Percentiles rank a stretch among this genome's conserved stretches.
These are phyloP conservation scores for Gossypium davidsonii DNA, from an alignment of 441 rosid species.

Conservation along the genomic window DNA sequence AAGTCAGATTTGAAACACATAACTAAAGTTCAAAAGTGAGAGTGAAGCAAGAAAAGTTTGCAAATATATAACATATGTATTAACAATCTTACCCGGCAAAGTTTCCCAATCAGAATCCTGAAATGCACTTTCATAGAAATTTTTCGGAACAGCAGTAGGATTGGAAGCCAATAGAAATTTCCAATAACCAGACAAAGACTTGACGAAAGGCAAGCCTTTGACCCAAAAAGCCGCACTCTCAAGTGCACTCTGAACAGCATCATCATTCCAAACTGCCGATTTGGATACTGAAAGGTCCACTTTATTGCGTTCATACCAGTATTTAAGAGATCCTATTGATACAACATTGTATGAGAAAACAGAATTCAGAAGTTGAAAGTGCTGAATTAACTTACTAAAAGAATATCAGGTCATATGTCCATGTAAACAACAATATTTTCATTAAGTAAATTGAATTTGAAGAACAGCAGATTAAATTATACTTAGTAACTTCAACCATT, in stretches of 20 bases:
- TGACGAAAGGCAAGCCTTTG: constrained; percentile 70
- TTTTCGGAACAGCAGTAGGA: constrained; percentile 54
- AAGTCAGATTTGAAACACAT: background rate
- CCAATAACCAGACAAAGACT: constrained; percentile 86
- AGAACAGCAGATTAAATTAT: background rate
- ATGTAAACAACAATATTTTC: background rate
- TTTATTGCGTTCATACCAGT: constrained; percentile 78
- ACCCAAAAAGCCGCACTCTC: constrained; percentile 77
- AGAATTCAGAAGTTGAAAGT: constrained; percentile 8
- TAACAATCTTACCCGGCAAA: constrained; percentile 56
- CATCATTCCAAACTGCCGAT: constrained; percentile 87
- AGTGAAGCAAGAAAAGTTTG: background rate
- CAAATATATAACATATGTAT: background rate
- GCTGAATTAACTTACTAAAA: background rate
- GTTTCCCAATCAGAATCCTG: constrained; percentile 70
- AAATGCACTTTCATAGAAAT: constrained; percentile 51
- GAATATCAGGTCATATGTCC: background rate
- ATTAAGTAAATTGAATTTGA: background rate
- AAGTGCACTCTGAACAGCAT: constrained; percentile 70
- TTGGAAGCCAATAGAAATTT: constrained; percentile 70
- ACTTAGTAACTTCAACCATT: background rate
- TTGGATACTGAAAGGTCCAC: constrained; percentile 61
- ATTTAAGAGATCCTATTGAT: constrained; percentile 65
- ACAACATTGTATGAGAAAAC: constrained; percentile 5
- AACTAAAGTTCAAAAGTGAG: constrained; percentile 5